Base-by-base conservation (phyloP, 352 stramenopile species). In the Pythium volutum region DNA sequence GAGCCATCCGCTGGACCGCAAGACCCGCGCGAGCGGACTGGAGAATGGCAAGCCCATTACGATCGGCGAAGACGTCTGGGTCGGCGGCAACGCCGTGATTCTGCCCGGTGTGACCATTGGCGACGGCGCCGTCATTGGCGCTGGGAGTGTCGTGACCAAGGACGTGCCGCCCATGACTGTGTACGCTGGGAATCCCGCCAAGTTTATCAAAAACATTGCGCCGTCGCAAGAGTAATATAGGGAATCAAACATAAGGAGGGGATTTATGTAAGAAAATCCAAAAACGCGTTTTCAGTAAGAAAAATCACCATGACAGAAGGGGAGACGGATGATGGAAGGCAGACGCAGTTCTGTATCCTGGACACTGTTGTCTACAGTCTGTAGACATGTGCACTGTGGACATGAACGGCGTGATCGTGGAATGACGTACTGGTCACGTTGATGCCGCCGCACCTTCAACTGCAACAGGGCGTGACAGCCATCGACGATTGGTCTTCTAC, bases 1-100 rank as follows among this genome's bases (percentile, higher is more conserved):
- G 0, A 89, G 63, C 7, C 89, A 97, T 57, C 88, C 88, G 20
- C 43, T 96, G 9, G 73, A 85, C 42, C 73, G 75, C 2, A 62
- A 75, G 33, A 41, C 67, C 20, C 71, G 89, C 51, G 49, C 66
- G 9, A 69, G 49, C 0, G 74, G 77, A 22, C 58, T 73, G 31
- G 87, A 96, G 64, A 57, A 82, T 41, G 83, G 81, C 45, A 82
- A 80, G 50, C 76, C 78, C 20, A 73, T 86, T 56, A 89, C 76
- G 23, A 94, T 96, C 61, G 87, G 78, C 20, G 77, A 95, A 41
- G 71, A 96, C 75, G 80, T 82, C 55, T 96, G 82, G 82, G 84
- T 97, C 71, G 90, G 90, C 25, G 89, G 81, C 39, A 78, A 77
- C 48, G 82, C 76, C 9, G 77, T 87, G 51, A 77, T 97, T 31